Evolutionary conservation across 306 rosid species (phyloP).

Genomic region (Trifolium pratense): DNA sequence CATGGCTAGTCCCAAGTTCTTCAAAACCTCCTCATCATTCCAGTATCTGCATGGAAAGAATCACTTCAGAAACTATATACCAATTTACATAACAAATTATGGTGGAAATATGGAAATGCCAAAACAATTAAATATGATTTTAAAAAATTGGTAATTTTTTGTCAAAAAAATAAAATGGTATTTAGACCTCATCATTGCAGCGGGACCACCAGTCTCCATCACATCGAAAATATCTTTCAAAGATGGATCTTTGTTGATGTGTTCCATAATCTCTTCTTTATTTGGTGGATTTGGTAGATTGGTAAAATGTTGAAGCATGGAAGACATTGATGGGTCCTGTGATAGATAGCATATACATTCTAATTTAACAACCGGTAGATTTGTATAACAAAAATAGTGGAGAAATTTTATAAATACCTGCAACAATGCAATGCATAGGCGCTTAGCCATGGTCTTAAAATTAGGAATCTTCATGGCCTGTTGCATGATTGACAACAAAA

Average conservation of each 20-base stretch:
- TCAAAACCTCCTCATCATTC: constrained; percentile 82
- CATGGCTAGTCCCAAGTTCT: constrained; percentile 88
- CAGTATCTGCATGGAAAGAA: constrained; percentile 69
- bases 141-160: no score
- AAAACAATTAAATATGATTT: constrained; percentile 24
- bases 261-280: constrained; percentile 92
- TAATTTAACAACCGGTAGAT: constrained; percentile 11
- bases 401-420: constrained; percentile 63
- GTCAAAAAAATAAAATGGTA: no score
- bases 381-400: constrained; percentile 13
- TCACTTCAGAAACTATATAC: constrained; percentile 33
- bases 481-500: constrained; percentile 82
- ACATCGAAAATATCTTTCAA: constrained; percentile 93
- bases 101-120: constrained; percentile 7
- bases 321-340: constrained; percentile 95
- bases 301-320: constrained; percentile 80
- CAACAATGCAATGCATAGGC: constrained; percentile 87
- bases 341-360: constrained; percentile 36
- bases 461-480: constrained; percentile 98
- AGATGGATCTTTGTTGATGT: constrained; percentile 94
- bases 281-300: constrained; percentile 85
- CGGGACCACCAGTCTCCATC: constrained; percentile 94
- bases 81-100: constrained; percentile 17
- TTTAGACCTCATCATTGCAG: constrained; percentile 96
- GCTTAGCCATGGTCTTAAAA: constrained; percentile 98